Evolutionary conservation across 768 basidiomycete genomes (phyloP), one percentile per base, ranked within the genome.

Genomic region (Brasilioporus rufonigricans): DNA sequence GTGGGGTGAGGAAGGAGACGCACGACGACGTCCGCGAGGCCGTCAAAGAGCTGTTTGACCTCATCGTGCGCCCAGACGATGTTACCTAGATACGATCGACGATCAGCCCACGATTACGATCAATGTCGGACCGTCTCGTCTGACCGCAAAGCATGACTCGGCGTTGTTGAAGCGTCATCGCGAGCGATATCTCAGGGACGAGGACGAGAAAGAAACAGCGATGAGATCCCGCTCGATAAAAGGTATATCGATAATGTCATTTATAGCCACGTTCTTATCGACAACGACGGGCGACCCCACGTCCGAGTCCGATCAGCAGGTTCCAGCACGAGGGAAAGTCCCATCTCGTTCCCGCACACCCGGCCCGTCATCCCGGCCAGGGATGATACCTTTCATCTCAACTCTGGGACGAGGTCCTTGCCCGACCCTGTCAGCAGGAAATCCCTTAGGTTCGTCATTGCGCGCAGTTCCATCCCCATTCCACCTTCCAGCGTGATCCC

Each of bases 41-140:
- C 74, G 1, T 78, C 80, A 38, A 92, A 80, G 44, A 91, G 73
- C 40, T 76, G 67, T 52, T 80, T 72, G 27, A 85, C 75, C 62
- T 92, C 90, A 31, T 89, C 79, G 56, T 89, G 83, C 0, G 92
- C 90, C 91, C 91, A 94, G 29, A 86, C 79, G 53, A 93, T 81
- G 56, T 82, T 72, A 49, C 84, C 90, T 90, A 63, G 7, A 53
- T n/a, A n/a, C n/a, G n/a, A n/a, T n/a, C n/a, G n/a, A n/a, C n/a
- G n/a, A n/a, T n/a, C n/a, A n/a, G n/a, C n/a, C 12, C 3, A 40
- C 16, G 26, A 5, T 21, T 31, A 12, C 4, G 21, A 29, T 29
- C 45, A 38, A 2, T 23, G 21, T 41, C 40, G 19, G 5, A 8
- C 4, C 4, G 12, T 38, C 3, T 18, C 14, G 5, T 47, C 71